Evolutionary conservation across 805 yeast species (phyloP), one percentile per base, ranked within the genome.

Genomic region (Wickerhamomyces strasburgensis): DNA sequence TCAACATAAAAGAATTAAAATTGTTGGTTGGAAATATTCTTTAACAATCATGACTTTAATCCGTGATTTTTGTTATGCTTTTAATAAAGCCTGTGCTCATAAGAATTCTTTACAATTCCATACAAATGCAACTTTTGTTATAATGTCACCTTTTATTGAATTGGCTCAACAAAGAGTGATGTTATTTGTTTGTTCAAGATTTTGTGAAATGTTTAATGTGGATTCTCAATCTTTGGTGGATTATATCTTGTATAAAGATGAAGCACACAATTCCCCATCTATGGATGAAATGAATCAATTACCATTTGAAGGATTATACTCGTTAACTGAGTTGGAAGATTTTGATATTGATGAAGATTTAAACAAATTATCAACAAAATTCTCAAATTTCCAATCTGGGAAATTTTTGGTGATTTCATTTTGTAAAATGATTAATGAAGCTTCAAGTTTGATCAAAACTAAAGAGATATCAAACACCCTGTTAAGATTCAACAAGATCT

Each of bases 131-230:
- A 35, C 45, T 14, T 14, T 44, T 9, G 5, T 44, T 19, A 6
- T 39, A 28, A 40, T 41, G 48, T 41, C 45, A 6, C 45, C 48
- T 13, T 40, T 44, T 5, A 16, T 40, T 16, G 39, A 44, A 33
- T 44, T 44, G 27, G 34, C 48, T 5, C 48, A 44, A 31, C 36
- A 43, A 30, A 29, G 48, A 19, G 48, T 44, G 1, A 38, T 38
- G 6, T 19, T 44, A 9, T 44, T 41, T 18, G 27, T 41, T 15
- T 34, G 27, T 2, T 31, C 48, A 5, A 29, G 42, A 13, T 27
- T 44, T 14, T 16, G 41, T n/a, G 27, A 31, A 16, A 34, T 41
- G 38, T 8, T 41, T 6, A 34, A 33, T 19, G 31, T 41, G 3
- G 48, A 44, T 30, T 43, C 41, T 3, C 40, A 35, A 18, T 15